Evolutionary conservation across 306 rosid species (phyloP), one percentile per base, ranked within the genome.

Genomic region (Carpinus viminea): DNA sequence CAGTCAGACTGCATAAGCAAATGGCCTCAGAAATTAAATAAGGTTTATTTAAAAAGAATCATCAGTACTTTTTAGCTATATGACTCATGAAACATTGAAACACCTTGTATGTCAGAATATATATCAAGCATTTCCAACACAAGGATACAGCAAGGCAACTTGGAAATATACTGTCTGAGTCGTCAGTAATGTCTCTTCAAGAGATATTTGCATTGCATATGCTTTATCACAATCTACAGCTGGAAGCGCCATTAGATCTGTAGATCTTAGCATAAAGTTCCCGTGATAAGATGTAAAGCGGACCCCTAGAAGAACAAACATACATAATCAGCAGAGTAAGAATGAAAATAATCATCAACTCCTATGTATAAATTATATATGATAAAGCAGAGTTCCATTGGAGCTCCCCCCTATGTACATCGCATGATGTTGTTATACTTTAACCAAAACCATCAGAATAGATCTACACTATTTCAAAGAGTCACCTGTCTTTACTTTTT

Each of bases 201-300:
- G 98, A 83, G 93, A 89, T 72, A 93, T 71, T 89, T 96, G 99
- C 93, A 91, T 88, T 59, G 99, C 98, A 52, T 91, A 96, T 55
- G 99, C 97, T 90, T 96, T 96, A 86, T 96, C 99, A 89, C 96
- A 90, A 86, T 96, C 99, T 51, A 96, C 99, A 76, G 99, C 96
- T 68, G 99, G 99, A 85, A 96, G 98, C 61, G 99, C 97, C 81
- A 96, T 81, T 78, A 96, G 86, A 88, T 96, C 98, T 7, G 99
- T 96, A 78, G 96, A 91, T 84, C 99, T 86, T 73, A 96, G 93
- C 99, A 96, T 96, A 82, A 96, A 96, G 87, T 93, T 90, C 78
- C 98, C 99, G 26, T 96, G 99, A 80, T 90, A 96, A 52, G 94
- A 86, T 81, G 98, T 79, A 89, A 93, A 96, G 74, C 99, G 99